phyloP scores from a whole-genome alignment of 495 filamentous ascomycete species.

The Penicillium crystallinum region DNA sequence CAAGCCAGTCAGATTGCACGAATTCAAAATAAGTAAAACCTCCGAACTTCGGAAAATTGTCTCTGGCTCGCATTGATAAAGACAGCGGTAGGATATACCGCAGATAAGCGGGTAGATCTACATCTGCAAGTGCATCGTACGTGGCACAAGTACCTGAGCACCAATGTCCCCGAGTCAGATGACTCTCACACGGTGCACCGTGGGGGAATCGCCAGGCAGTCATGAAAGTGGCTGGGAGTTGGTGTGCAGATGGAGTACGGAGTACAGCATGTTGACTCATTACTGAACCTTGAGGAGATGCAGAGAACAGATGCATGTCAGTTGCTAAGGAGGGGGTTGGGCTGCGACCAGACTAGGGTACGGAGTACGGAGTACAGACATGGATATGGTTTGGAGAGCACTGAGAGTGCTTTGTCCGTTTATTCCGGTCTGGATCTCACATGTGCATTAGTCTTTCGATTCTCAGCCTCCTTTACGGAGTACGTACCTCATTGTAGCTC shows the following conservation, averaged over 20 bases:
- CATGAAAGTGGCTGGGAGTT: slow-evolving; percentile 14
- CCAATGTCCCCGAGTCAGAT: slow-evolving; percentile 10
- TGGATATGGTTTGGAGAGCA: neutral
- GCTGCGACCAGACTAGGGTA: neutral
- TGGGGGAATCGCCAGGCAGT: neutral
- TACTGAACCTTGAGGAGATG: neutral
- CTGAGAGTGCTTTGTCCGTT: slow-evolving; percentile 2
- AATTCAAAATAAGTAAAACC: neutral
- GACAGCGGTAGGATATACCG: neutral
- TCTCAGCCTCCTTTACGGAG: neutral
- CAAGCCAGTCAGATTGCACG: neutral
- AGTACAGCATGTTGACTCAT: slow-evolving; percentile 1
- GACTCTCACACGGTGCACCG: slow-evolving; percentile 17
- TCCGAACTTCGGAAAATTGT: slow-evolving; percentile 4
- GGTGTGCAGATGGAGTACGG: no score
- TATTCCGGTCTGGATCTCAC: slow-evolving; percentile 5
- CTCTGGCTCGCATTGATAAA: neutral
- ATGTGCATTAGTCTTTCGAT: neutral
- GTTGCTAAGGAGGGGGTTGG: neutral
- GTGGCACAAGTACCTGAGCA: slow-evolving; percentile 14
- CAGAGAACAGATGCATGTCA: slow-evolving; percentile 5
- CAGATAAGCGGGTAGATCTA: slow-evolving; percentile 6
- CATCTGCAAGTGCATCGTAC: neutral
- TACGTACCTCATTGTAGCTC: neutral
- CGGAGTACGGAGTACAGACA: neutral